Evolutionary conservation across 1,139 yeast genomes (phyloP).

Genomic region (Suhomyces chickasaworum): DNA sequence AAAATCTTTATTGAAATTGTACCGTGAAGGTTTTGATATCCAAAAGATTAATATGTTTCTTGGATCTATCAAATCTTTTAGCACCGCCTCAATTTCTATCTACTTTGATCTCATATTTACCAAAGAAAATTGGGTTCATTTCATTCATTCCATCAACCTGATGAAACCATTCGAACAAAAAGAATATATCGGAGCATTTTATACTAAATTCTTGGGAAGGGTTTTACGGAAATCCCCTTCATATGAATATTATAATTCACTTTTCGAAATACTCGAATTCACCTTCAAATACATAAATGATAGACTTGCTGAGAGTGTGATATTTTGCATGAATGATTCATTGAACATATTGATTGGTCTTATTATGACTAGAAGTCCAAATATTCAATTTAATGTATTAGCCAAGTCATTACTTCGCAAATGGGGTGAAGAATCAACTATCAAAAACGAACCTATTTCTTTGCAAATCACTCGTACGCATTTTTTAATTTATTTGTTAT

Average conservation of each 20-base stretch:
- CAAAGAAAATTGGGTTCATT: constrained; percentile 23
- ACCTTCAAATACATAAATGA: constrained; percentile 18
- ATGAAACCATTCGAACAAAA: constrained; percentile 34
- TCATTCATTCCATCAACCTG: constrained; percentile 18
- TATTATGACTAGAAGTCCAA: constrained; percentile 13
- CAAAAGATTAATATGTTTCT: constrained; percentile 25
- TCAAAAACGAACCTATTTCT: constrained; percentile 37
- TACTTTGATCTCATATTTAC: constrained; percentile 31
- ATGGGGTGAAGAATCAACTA: constrained; percentile 35
- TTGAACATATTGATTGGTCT: constrained; percentile 22
- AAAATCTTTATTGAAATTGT: constrained; percentile 20
- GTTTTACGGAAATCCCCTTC: neutral
- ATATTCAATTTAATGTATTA: constrained; percentile 7
- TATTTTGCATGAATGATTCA: constrained; percentile 16
- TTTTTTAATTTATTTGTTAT: constrained; percentile 31
- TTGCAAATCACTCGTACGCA: constrained; percentile 40
- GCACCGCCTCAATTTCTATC: constrained; percentile 18
- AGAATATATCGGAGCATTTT: constrained; percentile 20
- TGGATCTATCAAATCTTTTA: constrained; percentile 29
- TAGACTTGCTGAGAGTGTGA: constrained; percentile 22
- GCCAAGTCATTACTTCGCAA: constrained; percentile 19
- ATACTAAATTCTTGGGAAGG: constrained; percentile 9
- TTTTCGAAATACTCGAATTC: constrained; percentile 6
- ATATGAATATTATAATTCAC: neutral
- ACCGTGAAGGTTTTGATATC: constrained; percentile 10